phyloP scores from a whole-genome alignment of 1,139 yeast species.

The Geotrichum reessii region DNA sequence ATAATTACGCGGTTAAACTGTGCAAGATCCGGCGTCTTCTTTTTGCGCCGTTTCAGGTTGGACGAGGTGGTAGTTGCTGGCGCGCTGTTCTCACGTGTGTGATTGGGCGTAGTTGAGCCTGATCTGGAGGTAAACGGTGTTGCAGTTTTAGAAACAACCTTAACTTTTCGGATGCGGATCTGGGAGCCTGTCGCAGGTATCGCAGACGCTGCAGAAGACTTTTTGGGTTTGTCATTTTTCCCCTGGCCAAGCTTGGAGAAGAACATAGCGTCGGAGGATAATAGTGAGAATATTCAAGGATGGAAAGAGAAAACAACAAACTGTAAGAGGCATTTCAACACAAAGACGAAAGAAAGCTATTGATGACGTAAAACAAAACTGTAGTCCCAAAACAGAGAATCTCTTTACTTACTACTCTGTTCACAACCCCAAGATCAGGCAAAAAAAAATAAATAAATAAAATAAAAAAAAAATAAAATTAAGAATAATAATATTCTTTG shows the following conservation, averaged over 20 bases:
- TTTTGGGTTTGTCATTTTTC: neutral
- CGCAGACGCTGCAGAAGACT: neutral
- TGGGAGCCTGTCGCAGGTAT: slow-evolving; percentile 5
- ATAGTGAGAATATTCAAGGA: neutral
- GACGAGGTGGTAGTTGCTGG: neutral
- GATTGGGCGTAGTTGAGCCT: neutral
- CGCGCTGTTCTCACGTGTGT: neutral
- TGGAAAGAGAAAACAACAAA: neutral
- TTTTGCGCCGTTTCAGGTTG: neutral
- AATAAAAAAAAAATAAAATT: too few species aligned
- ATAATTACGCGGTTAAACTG: slow-evolving; percentile 10
- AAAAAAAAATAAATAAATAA: too few species aligned
- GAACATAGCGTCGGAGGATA: slow-evolving; percentile 5
- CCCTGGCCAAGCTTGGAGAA: slow-evolving; percentile 9
- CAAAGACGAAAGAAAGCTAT: neutral
- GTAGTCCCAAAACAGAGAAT: neutral
- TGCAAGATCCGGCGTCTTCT: slow-evolving; percentile 13
- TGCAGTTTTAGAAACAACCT: slow-evolving; percentile 6
- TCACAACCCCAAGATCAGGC: neutral
- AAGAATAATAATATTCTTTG: too few species aligned
- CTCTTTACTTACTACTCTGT: neutral
- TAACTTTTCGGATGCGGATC: slow-evolving; percentile 10
- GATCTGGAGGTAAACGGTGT: neutral
- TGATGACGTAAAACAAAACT: slow-evolving; percentile 1
- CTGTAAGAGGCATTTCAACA: neutral